Conservation (phyloP, 441 rosid species). For the Arabidopsis hybrid region DNA sequence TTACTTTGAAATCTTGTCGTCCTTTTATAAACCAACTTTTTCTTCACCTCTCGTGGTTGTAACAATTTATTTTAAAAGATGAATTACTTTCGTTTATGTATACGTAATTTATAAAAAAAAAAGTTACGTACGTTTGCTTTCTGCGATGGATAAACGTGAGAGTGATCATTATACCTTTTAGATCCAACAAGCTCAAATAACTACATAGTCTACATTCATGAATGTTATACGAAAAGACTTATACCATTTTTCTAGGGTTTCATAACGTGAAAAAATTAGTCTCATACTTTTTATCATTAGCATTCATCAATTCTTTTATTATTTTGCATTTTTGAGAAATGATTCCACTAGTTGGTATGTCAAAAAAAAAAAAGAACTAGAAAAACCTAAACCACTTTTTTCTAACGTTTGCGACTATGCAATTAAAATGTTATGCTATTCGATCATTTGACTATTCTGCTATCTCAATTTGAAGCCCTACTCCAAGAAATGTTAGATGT, state of each 20-base stretch:
- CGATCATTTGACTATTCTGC: neutral
- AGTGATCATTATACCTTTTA: slow-evolving; percentile 33
- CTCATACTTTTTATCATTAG: neutral
- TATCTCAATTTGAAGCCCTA: neutral
- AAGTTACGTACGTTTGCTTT: slow-evolving; percentile 36
- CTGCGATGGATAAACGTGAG: slow-evolving; percentile 36
- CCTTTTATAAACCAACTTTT: slow-evolving; percentile 36
- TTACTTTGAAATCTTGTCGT: slow-evolving; percentile 38
- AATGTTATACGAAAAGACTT: neutral
- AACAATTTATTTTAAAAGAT: neutral
- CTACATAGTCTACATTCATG: neutral
- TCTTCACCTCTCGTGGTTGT: slow-evolving; percentile 37
- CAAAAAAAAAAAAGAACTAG: neutral
- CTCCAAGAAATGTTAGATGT: neutral
- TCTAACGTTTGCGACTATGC: neutral
- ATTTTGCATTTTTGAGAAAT: neutral
- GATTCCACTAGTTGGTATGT: neutral
- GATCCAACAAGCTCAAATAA: slow-evolving; percentile 8
- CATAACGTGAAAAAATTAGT: neutral
- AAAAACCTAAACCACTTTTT: neutral
- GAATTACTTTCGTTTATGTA: slow-evolving; percentile 3
- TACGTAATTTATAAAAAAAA: slow-evolving; percentile 2
- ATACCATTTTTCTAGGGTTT: neutral
- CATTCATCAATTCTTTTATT: neutral
- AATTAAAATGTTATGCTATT: neutral